Evolutionary conservation across 352 stramenopile species (phyloP), one percentile per base, ranked within the genome.

Genomic region (Peronosclerospora sorghi): DNA sequence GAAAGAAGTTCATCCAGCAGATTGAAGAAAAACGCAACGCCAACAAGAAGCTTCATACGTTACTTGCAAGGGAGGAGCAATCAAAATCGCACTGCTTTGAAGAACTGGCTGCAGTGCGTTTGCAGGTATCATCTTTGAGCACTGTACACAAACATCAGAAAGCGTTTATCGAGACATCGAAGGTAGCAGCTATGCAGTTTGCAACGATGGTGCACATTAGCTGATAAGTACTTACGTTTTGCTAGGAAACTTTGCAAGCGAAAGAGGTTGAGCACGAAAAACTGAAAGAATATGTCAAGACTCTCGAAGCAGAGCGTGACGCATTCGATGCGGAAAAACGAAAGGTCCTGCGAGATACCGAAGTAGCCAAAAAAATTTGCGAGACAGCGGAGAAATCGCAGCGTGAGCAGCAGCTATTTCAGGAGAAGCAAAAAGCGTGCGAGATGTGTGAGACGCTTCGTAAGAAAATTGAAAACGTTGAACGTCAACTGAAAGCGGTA

Each of bases 121-220:
- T 92, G 8, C 76, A 89, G 42, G 74, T 85, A 1, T 81, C 73
- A 23, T 79, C 79, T 12, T 56, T 92, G 17, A 72, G 61, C 9
- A 69, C 71, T 8, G 73, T 92, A 8, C 79, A 92, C 50, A 82
- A 73, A 29, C 73, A 87, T 29, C 79, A 92, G 44, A 86, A 86
- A 36, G 43, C 64, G 9, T 68, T 72, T 12, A 69, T 88, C 20
- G 66, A 87, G 21, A 56, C 68, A 20, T 53, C 73, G 9, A 83
- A 86, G 63, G 76, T 86, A 54, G 21, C 21, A 26, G 21, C 21
- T 26, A 26, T 26, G 21, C 21, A 26, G 3, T 26, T 26, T 26
- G 21, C 21, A 26, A 26, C 21, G 21, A 26, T 32, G 32, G 14
- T 39, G 12, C 20, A 30, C 21, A 30, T 0, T 32, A 50, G 15